Evolutionary conservation across 2,329 filamentous ascomycete species (phyloP).

Genomic region (Taxawa tesnikishii): DNA sequence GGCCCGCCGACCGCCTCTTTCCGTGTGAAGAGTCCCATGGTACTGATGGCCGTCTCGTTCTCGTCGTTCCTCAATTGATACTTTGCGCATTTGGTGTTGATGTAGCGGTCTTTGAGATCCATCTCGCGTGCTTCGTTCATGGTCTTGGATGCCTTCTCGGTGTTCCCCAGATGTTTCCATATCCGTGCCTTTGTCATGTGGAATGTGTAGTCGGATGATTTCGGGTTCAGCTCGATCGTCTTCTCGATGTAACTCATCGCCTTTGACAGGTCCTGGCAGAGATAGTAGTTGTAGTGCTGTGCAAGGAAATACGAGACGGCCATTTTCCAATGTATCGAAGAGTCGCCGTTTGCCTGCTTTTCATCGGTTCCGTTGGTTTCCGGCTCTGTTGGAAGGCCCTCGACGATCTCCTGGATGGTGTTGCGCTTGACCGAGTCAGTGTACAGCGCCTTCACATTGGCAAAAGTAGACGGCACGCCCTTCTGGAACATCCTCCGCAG

Average conservation of each 20-base stretch:
- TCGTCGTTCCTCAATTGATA: slow-evolving; percentile 91
- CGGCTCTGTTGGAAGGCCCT: slow-evolving; percentile 55
- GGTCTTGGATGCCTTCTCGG: slow-evolving; percentile 64
- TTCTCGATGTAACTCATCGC: slow-evolving; percentile 74
- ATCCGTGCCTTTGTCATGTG: slow-evolving; percentile 93
- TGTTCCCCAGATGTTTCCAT: slow-evolving; percentile 78
- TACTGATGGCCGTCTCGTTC: slow-evolving; percentile 73
- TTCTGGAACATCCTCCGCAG: slow-evolving; percentile 76
- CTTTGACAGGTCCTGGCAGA: slow-evolving; percentile 72
- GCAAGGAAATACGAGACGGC: slow-evolving; percentile 87
- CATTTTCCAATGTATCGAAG: slow-evolving; percentile 51
- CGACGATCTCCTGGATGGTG: slow-evolving; percentile 61
- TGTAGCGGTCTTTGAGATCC: slow-evolving; percentile 86
- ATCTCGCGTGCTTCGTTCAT: slow-evolving; percentile 82
- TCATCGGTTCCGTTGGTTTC: slow-evolving; percentile 19
- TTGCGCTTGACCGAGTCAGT: slow-evolving; percentile 63
- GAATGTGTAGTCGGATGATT: slow-evolving; percentile 82
- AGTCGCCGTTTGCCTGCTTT: slow-evolving; percentile 38
- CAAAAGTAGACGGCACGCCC: slow-evolving; percentile 90
- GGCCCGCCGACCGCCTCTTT: slow-evolving; percentile 82
- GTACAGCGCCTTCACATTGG: slow-evolving; percentile 92
- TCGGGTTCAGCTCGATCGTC: slow-evolving; percentile 65
- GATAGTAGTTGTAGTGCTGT: slow-evolving; percentile 90
- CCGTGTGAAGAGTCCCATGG: slow-evolving; percentile 86
- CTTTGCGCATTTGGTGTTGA: slow-evolving; percentile 96